Conservation (phyloP, 1,284 basidiomycete species). For the Somion occarium region DNA sequence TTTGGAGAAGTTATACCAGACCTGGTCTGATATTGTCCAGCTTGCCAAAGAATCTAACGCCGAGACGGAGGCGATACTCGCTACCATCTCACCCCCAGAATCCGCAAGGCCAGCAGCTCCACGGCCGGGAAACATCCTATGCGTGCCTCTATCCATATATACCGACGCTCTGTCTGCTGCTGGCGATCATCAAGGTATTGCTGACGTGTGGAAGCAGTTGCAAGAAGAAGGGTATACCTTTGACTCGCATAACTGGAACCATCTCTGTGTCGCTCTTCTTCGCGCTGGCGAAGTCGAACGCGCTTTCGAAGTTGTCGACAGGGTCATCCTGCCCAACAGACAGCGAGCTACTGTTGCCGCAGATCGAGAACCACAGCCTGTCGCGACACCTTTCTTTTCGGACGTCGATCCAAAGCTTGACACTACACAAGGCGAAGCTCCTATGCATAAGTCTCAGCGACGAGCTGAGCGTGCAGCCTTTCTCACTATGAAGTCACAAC, state of each 20-base stretch:
- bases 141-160: conserved; percentile 80
- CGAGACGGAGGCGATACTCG: conserved; percentile 14
- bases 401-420: conserved; percentile 23
- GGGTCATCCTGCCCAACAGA: conserved; percentile 68
- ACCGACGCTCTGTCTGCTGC: conserved; percentile 72
- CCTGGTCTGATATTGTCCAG: conserved; percentile 73
- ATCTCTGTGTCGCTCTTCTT: conserved; percentile 72
- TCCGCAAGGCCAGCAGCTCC: conserved; percentile 12
- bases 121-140: conserved; percentile 56
- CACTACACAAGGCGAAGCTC: conserved; percentile 24
- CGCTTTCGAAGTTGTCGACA: conserved; percentile 82
- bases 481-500: conserved; percentile 15
- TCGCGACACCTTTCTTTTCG: conserved; percentile 42
- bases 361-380: conserved; percentile 33
- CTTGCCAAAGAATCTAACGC: conserved; percentile 40
- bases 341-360: conserved; percentile 24
- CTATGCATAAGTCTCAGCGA: conserved; percentile 25
- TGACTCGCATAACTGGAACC: conserved; percentile 93
- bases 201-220: conserved; percentile 65
- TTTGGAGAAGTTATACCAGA: conserved; percentile 47
- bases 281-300: conserved; percentile 77
- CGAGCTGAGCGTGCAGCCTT: conserved; percentile 20
- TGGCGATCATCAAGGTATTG: conserved; percentile 61
- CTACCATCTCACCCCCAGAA: conserved; percentile 9
- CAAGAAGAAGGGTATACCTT: conserved; percentile 73